Percentiles rank a stretch among this genome's conserved stretches.
These are phyloP conservation scores for Meyerozyma guilliermondii DNA, from an alignment of 1,139 yeast genomes.

Conservation along the genomic window DNA sequence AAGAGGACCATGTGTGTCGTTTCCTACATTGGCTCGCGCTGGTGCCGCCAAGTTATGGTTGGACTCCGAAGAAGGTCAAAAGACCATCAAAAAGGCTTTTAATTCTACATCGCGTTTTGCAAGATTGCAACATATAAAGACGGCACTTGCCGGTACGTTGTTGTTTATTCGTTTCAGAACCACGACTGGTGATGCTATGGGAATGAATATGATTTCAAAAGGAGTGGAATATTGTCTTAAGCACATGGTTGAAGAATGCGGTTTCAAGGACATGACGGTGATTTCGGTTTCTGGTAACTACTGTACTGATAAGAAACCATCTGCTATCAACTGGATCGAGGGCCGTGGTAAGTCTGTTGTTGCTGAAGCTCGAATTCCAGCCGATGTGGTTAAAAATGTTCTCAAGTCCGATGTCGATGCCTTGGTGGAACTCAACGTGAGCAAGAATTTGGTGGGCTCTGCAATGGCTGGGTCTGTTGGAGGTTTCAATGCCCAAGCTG, in stretches of 20 bases:
- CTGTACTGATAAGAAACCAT: conserved; percentile 96
- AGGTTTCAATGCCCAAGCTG: conserved; percentile 98
- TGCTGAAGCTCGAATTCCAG: conserved; percentile 93
- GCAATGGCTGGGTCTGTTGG: conserved; percentile 99
- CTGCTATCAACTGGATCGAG: conserved; percentile 98
- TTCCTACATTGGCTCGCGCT: conserved; percentile 76
- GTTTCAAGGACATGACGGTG: conserved; percentile 90
- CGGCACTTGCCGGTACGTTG: conserved; percentile 93
- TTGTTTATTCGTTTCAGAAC: conserved; percentile 90
- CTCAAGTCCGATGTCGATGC: conserved; percentile 91
- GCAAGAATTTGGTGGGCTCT: conserved; percentile 89
- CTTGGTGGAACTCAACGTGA: conserved; percentile 79
- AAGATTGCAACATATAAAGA: conserved; percentile 80
- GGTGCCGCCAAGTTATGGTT: conserved; percentile 96
- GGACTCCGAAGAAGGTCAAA: conserved; percentile 92
- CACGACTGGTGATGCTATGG: conserved; percentile 99
- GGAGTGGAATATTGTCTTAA: conserved; percentile 89
- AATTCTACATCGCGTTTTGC: conserved; percentile 98
- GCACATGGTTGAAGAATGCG: conserved; percentile 82
- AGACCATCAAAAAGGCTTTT: conserved; percentile 77
- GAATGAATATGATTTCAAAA: conserved; percentile 99
- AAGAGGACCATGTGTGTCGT: conserved; percentile 95
- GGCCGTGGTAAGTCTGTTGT: conserved; percentile 98
- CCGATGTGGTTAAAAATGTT: conserved; percentile 70
- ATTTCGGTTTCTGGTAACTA: conserved; percentile 95